phyloP scores from a whole-genome alignment of 2,329 filamentous ascomycete genomes.

The Aspergillus eucalypticola region DNA sequence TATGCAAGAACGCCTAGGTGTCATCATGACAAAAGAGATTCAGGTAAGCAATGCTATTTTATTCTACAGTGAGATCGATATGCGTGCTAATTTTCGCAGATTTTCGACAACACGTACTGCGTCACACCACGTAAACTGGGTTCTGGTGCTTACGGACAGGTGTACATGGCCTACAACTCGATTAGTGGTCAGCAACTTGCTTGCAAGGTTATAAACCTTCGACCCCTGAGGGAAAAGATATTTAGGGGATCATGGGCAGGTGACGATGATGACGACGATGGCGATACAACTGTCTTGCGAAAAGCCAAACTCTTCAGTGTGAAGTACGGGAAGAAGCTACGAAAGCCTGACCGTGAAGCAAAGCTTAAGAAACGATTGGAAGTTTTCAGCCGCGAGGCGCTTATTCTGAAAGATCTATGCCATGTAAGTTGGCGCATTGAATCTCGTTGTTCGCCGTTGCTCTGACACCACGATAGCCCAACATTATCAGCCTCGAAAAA shows the following conservation, averaged over 20 bases:
- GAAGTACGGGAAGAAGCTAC: neutral
- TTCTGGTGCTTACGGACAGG: constrained; percentile 44
- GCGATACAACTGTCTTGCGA: neutral
- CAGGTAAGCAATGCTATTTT: constrained; percentile 24
- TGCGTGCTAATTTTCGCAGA: constrained; percentile 21
- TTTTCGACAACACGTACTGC: constrained; percentile 34
- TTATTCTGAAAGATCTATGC: constrained; percentile 53
- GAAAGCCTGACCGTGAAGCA: neutral
- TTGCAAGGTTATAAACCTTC: constrained; percentile 48
- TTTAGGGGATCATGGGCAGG: neutral
- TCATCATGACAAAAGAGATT: constrained; percentile 37
- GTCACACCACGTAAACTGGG: constrained; percentile 45
- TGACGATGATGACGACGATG: neutral
- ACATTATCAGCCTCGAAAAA: constrained; percentile 60
- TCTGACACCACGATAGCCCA: constrained; percentile 47
- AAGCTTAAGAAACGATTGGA: constrained; percentile 27
- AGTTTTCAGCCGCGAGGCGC: constrained; percentile 42
- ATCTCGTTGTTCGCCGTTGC: neutral
- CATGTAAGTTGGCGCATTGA: constrained; percentile 44
- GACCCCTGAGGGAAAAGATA: constrained; percentile 22
- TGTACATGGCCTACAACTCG: constrained; percentile 45
- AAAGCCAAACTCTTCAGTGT: neutral
- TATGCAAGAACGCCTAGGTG: constrained; percentile 21
- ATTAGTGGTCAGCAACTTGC: constrained; percentile 41
- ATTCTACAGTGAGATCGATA: too few species aligned